phyloP scores from a whole-genome alignment of 805 yeast genomes.

The Kodamaea fukazawae region DNA sequence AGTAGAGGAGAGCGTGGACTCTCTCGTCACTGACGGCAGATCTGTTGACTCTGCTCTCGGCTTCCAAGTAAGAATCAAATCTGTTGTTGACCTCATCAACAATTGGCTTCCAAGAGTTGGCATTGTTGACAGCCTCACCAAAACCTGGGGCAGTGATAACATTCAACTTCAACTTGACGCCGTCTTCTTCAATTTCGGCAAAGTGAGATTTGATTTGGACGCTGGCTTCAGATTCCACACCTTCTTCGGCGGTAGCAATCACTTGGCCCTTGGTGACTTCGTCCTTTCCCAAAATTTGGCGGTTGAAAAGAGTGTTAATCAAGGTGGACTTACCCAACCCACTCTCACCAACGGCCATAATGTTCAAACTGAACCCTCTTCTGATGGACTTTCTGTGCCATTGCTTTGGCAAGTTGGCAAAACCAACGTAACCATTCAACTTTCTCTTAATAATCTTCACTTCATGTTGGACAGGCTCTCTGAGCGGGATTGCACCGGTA shows the following conservation, averaged over 20 bases:
- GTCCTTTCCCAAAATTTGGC: constrained; percentile 28
- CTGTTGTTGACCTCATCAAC: constrained; percentile 84
- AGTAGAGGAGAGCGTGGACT: constrained; percentile 89
- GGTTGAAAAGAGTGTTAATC: constrained; percentile 78
- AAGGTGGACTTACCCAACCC: constrained; percentile 94
- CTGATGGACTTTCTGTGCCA: constrained; percentile 91
- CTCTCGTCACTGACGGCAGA: constrained; percentile 72
- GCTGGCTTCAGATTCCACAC: constrained; percentile 17
- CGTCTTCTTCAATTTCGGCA: constrained; percentile 76
- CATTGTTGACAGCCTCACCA: constrained; percentile 82
- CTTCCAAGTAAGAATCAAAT: constrained; percentile 84
- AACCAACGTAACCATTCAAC: constrained; percentile 90
- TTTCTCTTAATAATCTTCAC: constrained; percentile 74
- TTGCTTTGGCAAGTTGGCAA: constrained; percentile 96
- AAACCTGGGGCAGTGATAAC: constrained; percentile 92
- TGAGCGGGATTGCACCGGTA: constrained; percentile 9
- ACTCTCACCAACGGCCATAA: constrained; percentile 86
- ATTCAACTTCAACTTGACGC: constrained; percentile 79
- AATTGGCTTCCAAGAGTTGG: constrained; percentile 79
- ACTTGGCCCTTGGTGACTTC: constrained; percentile 16
- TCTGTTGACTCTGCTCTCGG: constrained; percentile 81
- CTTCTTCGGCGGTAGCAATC: constrained; percentile 11
- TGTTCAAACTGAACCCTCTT: constrained; percentile 80
- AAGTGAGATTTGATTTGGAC: constrained; percentile 63
- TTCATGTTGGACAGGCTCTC: constrained; percentile 27